These are phyloP conservation scores for Daldinia concentrica DNA, from an alignment of 495 filamentous ascomycete genomes.

Conservation along the genomic window DNA sequence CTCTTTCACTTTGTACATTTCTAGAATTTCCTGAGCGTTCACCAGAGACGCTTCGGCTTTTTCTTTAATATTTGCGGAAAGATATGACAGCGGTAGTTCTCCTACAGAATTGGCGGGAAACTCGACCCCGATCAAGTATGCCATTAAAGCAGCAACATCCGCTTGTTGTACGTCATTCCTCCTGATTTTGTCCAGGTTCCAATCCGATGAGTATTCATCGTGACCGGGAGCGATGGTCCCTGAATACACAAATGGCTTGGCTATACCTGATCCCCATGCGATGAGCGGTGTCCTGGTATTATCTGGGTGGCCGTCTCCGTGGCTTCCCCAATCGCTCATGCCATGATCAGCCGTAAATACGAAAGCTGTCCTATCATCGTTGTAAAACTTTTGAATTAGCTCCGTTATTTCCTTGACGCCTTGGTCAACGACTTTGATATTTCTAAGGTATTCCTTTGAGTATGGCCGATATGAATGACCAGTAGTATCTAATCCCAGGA, in stretches of 20 bases:
- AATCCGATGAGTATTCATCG: slow-evolving; percentile 91
- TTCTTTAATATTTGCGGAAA: slow-evolving; percentile 72
- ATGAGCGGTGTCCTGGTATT: slow-evolving; percentile 96
- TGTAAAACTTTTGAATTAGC: slow-evolving; percentile 88
- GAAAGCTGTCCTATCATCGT: slow-evolving; percentile 91
- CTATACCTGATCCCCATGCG: slow-evolving; percentile 93
- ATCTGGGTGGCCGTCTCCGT: slow-evolving; percentile 97
- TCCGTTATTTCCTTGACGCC: slow-evolving; percentile 84
- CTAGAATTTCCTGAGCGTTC: slow-evolving; percentile 88
- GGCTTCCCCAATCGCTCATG: slow-evolving; percentile 98
- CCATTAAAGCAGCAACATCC: slow-evolving; percentile 96
- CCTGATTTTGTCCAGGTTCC: slow-evolving; percentile 80
- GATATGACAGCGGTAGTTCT: slow-evolving; percentile 84
- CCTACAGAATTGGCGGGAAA: slow-evolving; percentile 98
- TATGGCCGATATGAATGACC: slow-evolving; percentile 91
- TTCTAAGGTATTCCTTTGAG: slow-evolving; percentile 92
- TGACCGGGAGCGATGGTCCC: slow-evolving; percentile 74
- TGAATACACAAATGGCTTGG: slow-evolving; percentile 69
- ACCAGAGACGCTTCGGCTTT: slow-evolving; percentile 88
- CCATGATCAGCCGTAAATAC: slow-evolving; percentile 98
- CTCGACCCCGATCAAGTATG: slow-evolving; percentile 87
- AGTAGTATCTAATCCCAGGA: slow-evolving; percentile 94
- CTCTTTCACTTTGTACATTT: slow-evolving; percentile 98
- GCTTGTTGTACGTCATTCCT: slow-evolving; percentile 94
- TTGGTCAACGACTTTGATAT: slow-evolving; percentile 92